Evolutionary conservation across 371 early-diverging fungal genomes (phyloP).

Genomic region (Rhizomucor miehei): DNA sequence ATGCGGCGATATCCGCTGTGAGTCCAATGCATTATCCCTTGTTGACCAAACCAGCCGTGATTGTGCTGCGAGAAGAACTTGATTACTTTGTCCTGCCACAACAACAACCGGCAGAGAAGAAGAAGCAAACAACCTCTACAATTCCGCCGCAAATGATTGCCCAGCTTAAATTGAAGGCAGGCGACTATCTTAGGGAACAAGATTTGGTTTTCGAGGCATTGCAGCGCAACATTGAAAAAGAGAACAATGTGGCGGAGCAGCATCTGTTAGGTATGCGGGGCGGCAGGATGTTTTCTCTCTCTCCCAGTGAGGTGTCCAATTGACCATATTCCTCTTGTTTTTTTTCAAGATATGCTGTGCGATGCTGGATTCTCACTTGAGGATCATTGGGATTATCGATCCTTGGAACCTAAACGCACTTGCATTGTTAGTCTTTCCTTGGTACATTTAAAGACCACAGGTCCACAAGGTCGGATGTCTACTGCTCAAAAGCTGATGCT

Average conservation of each 20-base stretch:
- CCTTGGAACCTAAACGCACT: conserved; percentile 58
- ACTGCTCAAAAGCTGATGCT: conserved; percentile 68
- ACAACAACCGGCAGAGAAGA: conserved; percentile 2
- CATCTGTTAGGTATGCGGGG: conserved; percentile 59
- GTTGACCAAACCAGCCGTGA: conserved; percentile 18
- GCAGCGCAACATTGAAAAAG: conserved; percentile 57
- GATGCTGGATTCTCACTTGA: conserved; percentile 63
- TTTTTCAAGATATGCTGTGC: conserved; percentile 71
- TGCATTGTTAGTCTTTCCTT: conserved; percentile 62
- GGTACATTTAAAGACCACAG: conserved; percentile 55
- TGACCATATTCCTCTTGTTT: too few relatives aligned
- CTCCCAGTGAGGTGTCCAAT: too few relatives aligned
- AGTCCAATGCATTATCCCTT: conserved; percentile 14
- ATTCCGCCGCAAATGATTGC: conserved; percentile 5
- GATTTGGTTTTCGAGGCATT: conserved; percentile 63
- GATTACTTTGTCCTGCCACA: conserved; percentile 20
- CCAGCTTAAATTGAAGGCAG: conserved; percentile 54
- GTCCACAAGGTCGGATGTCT: conserved; percentile 39
- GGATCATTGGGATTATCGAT: conserved; percentile 67
- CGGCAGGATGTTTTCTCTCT: neutral
- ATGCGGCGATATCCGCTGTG: conserved; percentile 7
- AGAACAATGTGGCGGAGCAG: conserved; percentile 64
- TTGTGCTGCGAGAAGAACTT: conserved; percentile 25
- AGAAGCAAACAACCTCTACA: neutral
- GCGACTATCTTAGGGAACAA: conserved; percentile 50